A percentile compares a stretch with the other conserved stretches of the same genome.
Evolutionary conservation across 176 grass and related monocot genomes (phyloP).

Genomic region (Carex parvula): DNA sequence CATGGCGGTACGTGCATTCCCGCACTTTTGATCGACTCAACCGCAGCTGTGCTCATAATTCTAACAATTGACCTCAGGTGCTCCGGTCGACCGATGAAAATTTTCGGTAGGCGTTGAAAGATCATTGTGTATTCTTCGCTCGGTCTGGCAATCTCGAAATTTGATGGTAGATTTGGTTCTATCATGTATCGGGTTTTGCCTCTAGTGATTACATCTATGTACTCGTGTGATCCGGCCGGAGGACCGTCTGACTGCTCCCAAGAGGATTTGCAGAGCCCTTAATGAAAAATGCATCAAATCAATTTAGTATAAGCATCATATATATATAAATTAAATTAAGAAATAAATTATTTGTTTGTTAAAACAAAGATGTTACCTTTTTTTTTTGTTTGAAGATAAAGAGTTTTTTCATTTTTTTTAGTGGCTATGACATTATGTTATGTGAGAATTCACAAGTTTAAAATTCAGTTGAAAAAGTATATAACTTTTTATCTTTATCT

Average conservation of each 20-base stretch:
- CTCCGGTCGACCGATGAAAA: conserved; percentile 45
- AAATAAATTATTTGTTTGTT: too few relatives aligned
- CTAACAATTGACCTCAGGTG: conserved; percentile 37
- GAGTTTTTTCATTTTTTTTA: too few relatives aligned
- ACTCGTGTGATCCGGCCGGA: conserved; percentile 42
- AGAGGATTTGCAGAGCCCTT: conserved; percentile 69
- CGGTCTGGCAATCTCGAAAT: conserved; percentile 80
- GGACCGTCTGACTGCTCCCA: conserved; percentile 41
- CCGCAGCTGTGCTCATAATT: conserved; percentile 59
- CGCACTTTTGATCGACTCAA: conserved; percentile 53
- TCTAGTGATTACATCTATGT: conserved; percentile 41
- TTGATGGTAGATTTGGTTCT: conserved; percentile 45
- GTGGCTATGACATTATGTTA: too few relatives aligned
- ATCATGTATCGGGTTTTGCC: conserved; percentile 48
- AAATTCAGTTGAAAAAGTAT: too few relatives aligned
- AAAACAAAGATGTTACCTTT: too few relatives aligned
- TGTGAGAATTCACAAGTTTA: too few relatives aligned
- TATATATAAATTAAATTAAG: not conserved
- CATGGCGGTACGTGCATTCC: conserved; percentile 79
- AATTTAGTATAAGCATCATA: not conserved
- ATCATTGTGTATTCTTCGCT: conserved; percentile 40
- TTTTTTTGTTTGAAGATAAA: too few relatives aligned
- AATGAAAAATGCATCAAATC: not conserved
- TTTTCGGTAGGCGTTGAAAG: conserved; percentile 36
- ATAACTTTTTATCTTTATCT: too few relatives aligned